Conservation (phyloP, 768 basidiomycete genomes). For the Tephrocybe sp. region DNA sequence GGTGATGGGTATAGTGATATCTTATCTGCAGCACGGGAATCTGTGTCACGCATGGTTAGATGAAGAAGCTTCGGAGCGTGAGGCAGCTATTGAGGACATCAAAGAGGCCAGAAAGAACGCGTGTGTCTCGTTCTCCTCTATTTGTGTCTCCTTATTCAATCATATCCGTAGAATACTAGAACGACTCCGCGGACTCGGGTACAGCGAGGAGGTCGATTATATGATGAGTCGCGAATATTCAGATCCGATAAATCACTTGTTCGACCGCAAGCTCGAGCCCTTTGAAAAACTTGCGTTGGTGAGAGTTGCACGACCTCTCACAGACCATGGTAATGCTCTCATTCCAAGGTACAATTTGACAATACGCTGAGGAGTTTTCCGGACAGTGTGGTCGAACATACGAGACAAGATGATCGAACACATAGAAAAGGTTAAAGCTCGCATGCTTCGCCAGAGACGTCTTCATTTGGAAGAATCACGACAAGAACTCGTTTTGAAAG, state of each 20-base stretch:
- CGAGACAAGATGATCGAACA: conserved; percentile 24
- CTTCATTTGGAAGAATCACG: conserved; percentile 18
- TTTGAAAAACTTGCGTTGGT: conserved; percentile 19
- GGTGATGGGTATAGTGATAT: too few species aligned
- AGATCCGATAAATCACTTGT: neutral
- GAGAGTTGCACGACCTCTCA: conserved; percentile 16
- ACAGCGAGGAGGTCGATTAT: conserved; percentile 10
- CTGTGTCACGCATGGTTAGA: conserved; percentile 10
- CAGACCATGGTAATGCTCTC: conserved; percentile 17
- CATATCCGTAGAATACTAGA: conserved; percentile 9
- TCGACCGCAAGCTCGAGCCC: neutral
- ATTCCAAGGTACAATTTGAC: neutral
- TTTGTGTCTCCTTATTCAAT: neutral
- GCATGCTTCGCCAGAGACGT: conserved; percentile 20
- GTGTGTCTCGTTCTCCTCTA: conserved; percentile 9
- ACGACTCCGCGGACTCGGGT: conserved; percentile 17
- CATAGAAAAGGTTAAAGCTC: conserved; percentile 20
- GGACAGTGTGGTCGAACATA: conserved; percentile 29
- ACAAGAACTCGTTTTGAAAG: conserved; percentile 13
- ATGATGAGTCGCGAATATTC: conserved; percentile 10
- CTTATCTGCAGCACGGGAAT: conserved; percentile 6
- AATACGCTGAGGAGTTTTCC: neutral
- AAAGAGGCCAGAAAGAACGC: conserved; percentile 10
- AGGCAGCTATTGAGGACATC: conserved; percentile 13
- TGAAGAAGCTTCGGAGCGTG: conserved; percentile 1